Evolutionary conservation across 495 filamentous ascomycete genomes (phyloP), one percentile per base, ranked within the genome.

Genomic region (Penicillium waksmanii): DNA sequence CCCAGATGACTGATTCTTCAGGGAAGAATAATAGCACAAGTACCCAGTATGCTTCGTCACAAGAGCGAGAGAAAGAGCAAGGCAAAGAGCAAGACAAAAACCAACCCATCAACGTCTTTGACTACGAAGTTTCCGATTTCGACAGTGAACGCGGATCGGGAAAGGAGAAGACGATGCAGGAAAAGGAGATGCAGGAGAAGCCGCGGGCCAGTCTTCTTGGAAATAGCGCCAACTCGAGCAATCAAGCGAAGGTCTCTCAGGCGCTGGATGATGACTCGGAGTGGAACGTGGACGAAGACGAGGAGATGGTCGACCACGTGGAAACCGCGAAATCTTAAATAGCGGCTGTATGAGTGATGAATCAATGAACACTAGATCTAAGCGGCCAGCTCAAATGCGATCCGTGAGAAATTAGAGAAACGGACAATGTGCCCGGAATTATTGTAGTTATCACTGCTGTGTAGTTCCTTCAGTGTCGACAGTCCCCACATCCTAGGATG

Each of bases 111-210:
- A 77, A 79, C 52, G 78, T 77, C 2, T 77, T 77, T 49, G 76
- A 77, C 56, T 77, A 75, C 27, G 72, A 79, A 51, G 75, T 80
- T 17, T 63, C 66, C 17, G 64, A 59, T 10, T 78, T 77, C 44
- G 74, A 75, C 40, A 66, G 74, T 23, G 67, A 71, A 31, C 51
- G 40, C 13, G 56, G 46, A 1, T 56, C 57, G 9, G 61, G 53
- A 5, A 70, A 79, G 57, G 78, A 80, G 27, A 68, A 56, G 47
- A 77, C 80, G 63, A 79, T 79, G 76, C 56, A 74, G 55, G 73
- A 77, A 61, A 68, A 56, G 47, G 78, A 80, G 63, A 79, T 79
- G 76, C 56, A 74, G 55, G 73, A 77, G 60, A 68, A 56, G 47
- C 53, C 38, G 31, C 70, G 72, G 12, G 56, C 62, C 4, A 64